phyloP scores from a whole-genome alignment of 2,329 filamentous ascomycete genomes.

The Corinectria fuckeliana region DNA sequence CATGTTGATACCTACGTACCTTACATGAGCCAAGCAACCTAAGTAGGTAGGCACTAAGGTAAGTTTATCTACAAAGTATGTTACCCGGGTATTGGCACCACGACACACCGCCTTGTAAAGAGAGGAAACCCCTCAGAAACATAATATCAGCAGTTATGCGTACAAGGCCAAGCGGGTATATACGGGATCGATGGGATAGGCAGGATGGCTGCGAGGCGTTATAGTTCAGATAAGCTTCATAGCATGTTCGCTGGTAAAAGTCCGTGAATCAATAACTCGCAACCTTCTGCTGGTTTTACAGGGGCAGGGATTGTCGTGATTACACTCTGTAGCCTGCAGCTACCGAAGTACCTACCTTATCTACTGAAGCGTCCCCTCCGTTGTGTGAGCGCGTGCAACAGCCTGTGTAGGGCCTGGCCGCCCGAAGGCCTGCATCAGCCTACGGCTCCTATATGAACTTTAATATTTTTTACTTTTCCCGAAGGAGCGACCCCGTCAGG shows the following conservation, averaged over 20 bases:
- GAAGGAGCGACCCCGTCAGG: background rate
- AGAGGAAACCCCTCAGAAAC: background rate
- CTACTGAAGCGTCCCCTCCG: too few relatives aligned
- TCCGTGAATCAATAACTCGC: background rate
- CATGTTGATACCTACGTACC: background rate
- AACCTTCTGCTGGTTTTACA: too few relatives aligned
- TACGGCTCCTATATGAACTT: conserved; percentile 23
- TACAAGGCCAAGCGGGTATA: background rate
- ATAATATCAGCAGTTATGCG: background rate
- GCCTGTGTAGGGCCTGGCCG: background rate
- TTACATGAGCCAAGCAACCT: background rate
- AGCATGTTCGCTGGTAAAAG: background rate
- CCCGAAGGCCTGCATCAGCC: conserved; percentile 23
- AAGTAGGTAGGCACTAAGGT: too few relatives aligned
- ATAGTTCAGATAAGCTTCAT: conserved; percentile 2
- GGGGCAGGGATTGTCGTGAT: background rate
- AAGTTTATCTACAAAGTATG: too few relatives aligned
- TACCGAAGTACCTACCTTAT: too few relatives aligned
- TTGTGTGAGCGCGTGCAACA: background rate
- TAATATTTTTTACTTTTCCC: conserved; percentile 10
- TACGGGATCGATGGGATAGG: background rate
- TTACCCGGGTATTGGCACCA: too few relatives aligned
- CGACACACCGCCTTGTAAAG: background rate
- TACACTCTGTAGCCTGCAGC: background rate
- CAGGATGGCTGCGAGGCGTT: conserved; percentile 1